Evolutionary conservation across 257 asterid genomes (phyloP).

Genomic region (Leptodermis oblonga): DNA sequence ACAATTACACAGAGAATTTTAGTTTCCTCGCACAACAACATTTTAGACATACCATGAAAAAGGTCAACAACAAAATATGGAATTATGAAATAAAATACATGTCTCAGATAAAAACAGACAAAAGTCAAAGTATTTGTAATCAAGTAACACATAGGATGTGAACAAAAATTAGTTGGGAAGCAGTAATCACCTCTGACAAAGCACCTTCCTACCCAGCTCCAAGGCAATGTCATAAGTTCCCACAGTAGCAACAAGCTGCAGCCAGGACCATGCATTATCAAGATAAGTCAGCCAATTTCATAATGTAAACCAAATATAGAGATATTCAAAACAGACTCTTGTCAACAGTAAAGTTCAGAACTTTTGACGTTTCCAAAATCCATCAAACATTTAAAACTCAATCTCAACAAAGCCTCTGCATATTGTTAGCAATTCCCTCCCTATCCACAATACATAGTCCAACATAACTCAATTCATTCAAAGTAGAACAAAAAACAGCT

Average conservation of each 20-base stretch:
- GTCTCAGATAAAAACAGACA: neutral
- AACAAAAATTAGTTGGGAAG: neutral
- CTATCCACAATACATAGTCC: neutral
- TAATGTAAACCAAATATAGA: neutral
- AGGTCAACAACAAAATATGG: slow-evolving; percentile 8
- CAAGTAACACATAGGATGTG: neutral
- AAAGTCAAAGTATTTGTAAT: neutral
- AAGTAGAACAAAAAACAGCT: too few relatives aligned
- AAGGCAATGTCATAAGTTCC: slow-evolving; percentile 86
- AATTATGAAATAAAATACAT: neutral
- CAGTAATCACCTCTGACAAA: slow-evolving; percentile 77
- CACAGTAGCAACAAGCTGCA: slow-evolving; percentile 80
- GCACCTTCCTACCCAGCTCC: slow-evolving; percentile 85
- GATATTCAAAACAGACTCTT: neutral
- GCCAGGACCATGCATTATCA: slow-evolving; percentile 21
- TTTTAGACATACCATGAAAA: slow-evolving; percentile 1
- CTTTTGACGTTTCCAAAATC: neutral
- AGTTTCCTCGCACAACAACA: neutral
- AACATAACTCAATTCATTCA: neutral
- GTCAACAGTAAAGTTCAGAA: neutral
- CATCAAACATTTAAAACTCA: neutral
- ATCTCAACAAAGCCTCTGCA: neutral
- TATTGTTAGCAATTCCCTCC: neutral
- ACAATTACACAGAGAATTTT: neutral
- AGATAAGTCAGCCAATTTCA: neutral